These are phyloP conservation scores for Cladophialophora bantiana DNA, from an alignment of 2,329 filamentous ascomycete genomes.

Conservation along the genomic window DNA sequence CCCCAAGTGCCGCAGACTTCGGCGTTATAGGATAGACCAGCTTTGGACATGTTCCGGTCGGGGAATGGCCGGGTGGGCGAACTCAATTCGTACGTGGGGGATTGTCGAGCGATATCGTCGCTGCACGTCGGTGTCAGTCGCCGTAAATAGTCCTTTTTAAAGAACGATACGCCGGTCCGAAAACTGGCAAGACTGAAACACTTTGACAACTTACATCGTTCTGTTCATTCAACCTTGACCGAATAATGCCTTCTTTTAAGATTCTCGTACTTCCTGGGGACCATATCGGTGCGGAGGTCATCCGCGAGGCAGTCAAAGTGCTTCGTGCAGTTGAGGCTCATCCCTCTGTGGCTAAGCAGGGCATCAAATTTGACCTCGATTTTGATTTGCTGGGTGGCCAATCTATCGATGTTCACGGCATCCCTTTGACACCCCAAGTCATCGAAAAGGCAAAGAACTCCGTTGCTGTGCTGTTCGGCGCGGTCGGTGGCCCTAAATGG, in stretches of 20 bases:
- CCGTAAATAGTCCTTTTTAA: constrained; percentile 12
- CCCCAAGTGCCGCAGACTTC: not conserved
- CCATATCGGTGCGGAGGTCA: constrained; percentile 80
- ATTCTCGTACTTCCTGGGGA: constrained; percentile 80
- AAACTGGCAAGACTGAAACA: not conserved
- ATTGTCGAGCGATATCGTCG: constrained; percentile 5
- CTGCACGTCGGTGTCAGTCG: constrained; percentile 11
- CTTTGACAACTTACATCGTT: not conserved
- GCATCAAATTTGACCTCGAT: constrained; percentile 79
- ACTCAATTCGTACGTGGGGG: constrained; percentile 13
- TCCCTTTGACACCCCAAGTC: constrained; percentile 77
- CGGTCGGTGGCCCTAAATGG: constrained; percentile 93
- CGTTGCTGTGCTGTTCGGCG: constrained; percentile 85
- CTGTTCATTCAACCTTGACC: not conserved
- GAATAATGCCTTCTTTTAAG: constrained; percentile 55
- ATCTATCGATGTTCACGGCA: constrained; percentile 79
- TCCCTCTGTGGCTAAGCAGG: constrained; percentile 45
- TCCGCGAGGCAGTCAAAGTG: constrained; percentile 61
- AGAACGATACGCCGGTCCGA: not conserved
- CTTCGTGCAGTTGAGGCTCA: constrained; percentile 73
- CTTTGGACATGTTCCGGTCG: not conserved
- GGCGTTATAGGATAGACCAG: not conserved
- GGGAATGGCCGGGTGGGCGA: constrained; percentile 12
- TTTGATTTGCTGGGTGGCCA: constrained; percentile 86
- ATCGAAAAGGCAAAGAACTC: constrained; percentile 79